Conservation (phyloP, 179 eudicot genomes). For the Drosera spatulata region DNA sequence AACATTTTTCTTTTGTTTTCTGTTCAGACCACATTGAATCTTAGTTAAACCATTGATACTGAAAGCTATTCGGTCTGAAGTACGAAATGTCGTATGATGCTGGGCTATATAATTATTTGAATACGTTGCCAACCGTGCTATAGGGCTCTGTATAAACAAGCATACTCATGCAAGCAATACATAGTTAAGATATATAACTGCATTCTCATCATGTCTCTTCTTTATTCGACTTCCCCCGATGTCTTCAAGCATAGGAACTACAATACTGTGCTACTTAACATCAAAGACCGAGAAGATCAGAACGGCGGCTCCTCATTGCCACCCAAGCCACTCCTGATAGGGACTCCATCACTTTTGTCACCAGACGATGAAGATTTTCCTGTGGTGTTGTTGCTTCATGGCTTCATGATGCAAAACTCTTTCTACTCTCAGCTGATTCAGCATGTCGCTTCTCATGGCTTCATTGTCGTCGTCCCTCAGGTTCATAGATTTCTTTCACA, state of each 20-base stretch:
- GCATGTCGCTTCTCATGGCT: constrained; percentile 66
- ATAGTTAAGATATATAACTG: too few species aligned
- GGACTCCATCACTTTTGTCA: constrained; percentile 14
- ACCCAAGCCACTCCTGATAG: constrained; percentile 41
- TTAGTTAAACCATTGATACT: too few species aligned
- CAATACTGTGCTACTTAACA: not conserved
- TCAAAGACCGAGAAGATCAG: not conserved
- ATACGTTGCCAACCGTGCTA: too few species aligned
- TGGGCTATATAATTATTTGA: too few species aligned
- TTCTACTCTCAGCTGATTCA: constrained; percentile 55
- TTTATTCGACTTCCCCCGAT: not conserved
- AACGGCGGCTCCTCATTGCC: constrained; percentile 8
- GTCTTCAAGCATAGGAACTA: not conserved
- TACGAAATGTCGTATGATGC: too few species aligned
- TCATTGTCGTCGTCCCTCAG: constrained; percentile 65
- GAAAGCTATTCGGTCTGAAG: too few species aligned
- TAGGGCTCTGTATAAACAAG: too few species aligned
- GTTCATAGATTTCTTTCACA: constrained; percentile 9
- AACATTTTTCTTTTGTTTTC: too few species aligned
- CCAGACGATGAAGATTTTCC: constrained; percentile 32
- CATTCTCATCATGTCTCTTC: not conserved
- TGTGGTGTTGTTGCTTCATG: constrained; percentile 45
- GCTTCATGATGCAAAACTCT: constrained; percentile 34
- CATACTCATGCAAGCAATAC: too few species aligned
- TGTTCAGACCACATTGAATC: too few species aligned